Percentiles rank a stretch among this genome's conserved stretches.
Conservation (phyloP, 345 rosid genomes). For the Gossypium sturtianum region DNA sequence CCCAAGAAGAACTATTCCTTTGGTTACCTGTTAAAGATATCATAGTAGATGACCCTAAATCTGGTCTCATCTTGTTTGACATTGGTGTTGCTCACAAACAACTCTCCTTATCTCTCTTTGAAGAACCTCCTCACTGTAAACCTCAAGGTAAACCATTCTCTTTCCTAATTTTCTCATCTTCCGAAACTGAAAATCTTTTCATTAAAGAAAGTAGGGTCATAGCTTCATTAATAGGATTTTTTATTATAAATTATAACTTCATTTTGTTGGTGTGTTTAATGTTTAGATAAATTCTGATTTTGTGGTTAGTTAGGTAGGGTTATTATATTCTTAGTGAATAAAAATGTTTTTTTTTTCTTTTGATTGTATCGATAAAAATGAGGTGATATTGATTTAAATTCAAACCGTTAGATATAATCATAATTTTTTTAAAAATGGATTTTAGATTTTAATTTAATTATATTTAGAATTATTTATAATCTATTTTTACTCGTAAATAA, state of each 20-base stretch:
- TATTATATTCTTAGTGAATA: neutral
- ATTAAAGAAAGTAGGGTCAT: too few species aligned
- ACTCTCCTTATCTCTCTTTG: constrained; percentile 74
- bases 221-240: too few species aligned
- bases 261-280: neutral
- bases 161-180: neutral
- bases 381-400: too few species aligned
- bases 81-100: constrained; percentile 87
- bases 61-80: constrained; percentile 85
- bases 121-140: constrained; percentile 72
- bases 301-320: neutral
- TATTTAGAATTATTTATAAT: too few species aligned
- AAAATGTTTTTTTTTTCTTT: too few species aligned
- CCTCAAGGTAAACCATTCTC: constrained; percentile 37
- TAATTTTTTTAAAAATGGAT: too few species aligned
- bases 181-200: neutral
- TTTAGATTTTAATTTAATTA: too few species aligned
- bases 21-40: constrained; percentile 89
- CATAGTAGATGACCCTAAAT: constrained; percentile 62
- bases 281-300: neutral
- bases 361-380: too few species aligned
- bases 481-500: too few species aligned
- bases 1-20: constrained; percentile 75
- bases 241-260: neutral
- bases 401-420: too few species aligned